Base-by-base conservation (phyloP, 805 yeast species). In the Phaffomyces antillensis region DNA sequence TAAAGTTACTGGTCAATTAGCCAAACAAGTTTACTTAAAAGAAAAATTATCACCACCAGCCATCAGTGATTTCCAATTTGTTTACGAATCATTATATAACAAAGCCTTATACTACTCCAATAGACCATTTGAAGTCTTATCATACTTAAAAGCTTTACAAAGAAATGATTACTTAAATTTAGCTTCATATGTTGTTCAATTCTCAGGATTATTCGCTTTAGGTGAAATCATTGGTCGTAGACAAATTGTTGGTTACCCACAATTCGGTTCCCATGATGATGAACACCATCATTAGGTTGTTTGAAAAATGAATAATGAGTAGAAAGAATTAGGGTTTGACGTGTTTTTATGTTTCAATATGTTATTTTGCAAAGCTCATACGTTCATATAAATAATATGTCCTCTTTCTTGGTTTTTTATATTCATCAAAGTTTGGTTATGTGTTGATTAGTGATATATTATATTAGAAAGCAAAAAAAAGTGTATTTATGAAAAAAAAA, bases 221-320 rank as follows among this genome's bases (percentile, higher is more conserved):
- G 99, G 99, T 64, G 99, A 93, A 76, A 80, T 90, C 56, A 76
- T 93, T 61, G 99, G 99, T 62, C 88, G 98, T 76, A 85, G 98
- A 75, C 80, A 86, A 61, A 58, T 93, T 49, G 86, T 89, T 61
- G 96, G 97, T 56, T 91, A 93, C 76, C 86, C 86, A 61, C 60
- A 74, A 16, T 74, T 67, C 55, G 81, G 79, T 50, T 50, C 68
- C 58, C 65, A 66, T 52, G 66, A 61, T 45, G 52, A 52, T 41
- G 38, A 39, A 41, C 42, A 40, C 41, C 56, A 54, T 45, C 30
- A 28, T 28, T 28, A 28, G 30, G 13, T 11, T 12, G 7, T 13
- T 11, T 28, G 30, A 11, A 28, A 20, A 28, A 28, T 28, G 15
- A 28, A 28, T 28, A 13, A 28, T 28, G 30, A 10, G 13, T 28